Evolutionary conservation across 768 basidiomycete species (phyloP).

Genomic region (Serendipita sp.): DNA sequence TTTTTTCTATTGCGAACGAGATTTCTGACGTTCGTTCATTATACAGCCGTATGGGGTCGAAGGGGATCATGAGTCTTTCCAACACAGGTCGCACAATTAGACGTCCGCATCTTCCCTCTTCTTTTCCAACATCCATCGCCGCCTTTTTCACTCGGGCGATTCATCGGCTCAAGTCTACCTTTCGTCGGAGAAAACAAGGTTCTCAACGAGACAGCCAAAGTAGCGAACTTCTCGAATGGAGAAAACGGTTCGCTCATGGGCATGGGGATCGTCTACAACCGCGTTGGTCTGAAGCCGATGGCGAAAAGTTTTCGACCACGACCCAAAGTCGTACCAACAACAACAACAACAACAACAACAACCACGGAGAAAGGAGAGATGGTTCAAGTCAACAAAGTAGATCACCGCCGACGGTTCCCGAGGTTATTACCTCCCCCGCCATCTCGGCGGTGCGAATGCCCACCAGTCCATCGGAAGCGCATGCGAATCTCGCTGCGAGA

Average conservation of each 20-base stretch:
- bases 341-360: background rate
- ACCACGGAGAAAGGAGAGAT: too few species aligned
- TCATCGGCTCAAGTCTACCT: background rate
- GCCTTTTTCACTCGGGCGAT: background rate
- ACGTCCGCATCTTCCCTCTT: background rate
- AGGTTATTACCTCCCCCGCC: background rate
- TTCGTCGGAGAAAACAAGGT: background rate
- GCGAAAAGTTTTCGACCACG: background rate
- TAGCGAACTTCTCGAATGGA: conserved; percentile 1
- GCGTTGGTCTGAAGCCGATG: background rate
- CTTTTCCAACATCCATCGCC: background rate
- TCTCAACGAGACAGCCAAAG: background rate
- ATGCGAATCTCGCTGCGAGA: background rate
- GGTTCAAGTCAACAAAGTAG: background rate
- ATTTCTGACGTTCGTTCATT: too few species aligned
- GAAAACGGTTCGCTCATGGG: too few species aligned
- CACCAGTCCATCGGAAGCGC: background rate
- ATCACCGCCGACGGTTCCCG: background rate
- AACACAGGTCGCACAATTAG: background rate
- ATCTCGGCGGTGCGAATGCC: background rate
- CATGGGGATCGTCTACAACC: too few species aligned
- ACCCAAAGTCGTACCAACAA: too few species aligned
- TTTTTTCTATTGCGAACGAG: too few species aligned
- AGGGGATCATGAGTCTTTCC: background rate
- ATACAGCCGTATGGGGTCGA: background rate